Base-by-base conservation (phyloP, 768 basidiomycete genomes). In the Cyclocybe aegerita region DNA sequence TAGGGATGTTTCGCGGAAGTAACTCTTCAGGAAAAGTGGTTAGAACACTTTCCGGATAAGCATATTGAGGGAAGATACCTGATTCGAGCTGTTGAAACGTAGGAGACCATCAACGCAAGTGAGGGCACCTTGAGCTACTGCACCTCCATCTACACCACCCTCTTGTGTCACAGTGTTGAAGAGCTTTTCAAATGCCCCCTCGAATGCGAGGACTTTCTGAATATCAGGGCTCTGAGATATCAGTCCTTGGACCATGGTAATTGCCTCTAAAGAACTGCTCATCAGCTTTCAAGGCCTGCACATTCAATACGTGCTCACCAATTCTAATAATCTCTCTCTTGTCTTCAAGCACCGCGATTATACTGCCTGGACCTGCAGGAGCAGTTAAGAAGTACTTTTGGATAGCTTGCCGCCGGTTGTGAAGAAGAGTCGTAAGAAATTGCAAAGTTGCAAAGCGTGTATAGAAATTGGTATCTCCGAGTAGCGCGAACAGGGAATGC, bases 151-250 rank as follows among this genome's bases (percentile, higher is more conserved):
- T 16, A 94, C 76, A 0, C 97, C 97, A 15, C 93, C 92, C 67
- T 98, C 96, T 54, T 82, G 79, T 7, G 81, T 78, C 53, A 98
- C 81, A 42, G 90, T 93, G 48, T 85, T 85, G 71, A 98, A 93
- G 30, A 99, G 78, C 64, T 88, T 92, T 73, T 99, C 97, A 61
- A 99, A 98, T 1, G 90, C 91, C 14, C 97, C 94, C 59, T 94
- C 93, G 60, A 99, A 99, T 0, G 95, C 93, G 39, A 98, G 82
- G 30, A 98, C 85, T 69, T 98, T 98, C 63, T 98, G 96, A 33
- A 99, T 90, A 65, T 98, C 93, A 31, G 90, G 82, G 59, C 90
- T 98, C 58, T 94, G 88, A 0, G 84, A 82, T 34, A 89, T 82
- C 10, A 99, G 75, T 4, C 83, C 74, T 54, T 95, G 90, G 32